Evolutionary conservation across 495 filamentous ascomycete species (phyloP), one percentile per base, ranked within the genome.

Genomic region (Cryomyces minteri): DNA sequence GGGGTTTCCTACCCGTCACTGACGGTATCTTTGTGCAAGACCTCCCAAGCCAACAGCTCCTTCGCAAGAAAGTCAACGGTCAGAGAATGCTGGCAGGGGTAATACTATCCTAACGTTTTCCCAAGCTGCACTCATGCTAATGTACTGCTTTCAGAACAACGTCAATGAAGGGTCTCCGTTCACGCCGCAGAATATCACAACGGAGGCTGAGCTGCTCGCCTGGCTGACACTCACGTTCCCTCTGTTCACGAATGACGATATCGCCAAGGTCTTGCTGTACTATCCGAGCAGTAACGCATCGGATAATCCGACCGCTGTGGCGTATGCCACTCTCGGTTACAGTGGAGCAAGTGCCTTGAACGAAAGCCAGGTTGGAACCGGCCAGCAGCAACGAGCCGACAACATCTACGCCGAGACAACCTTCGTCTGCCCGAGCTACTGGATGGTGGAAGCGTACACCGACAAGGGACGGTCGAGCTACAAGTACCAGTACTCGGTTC

Each of bases 401-500:
- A 74, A 76, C 54, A 62, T 80, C 44, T 73, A 70, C 43, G 71
- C 70, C 45, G 78, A 82, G 55, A 70, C 67, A 9, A 72, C 66
- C 5, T 79, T 81, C 44, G 61, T 65, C 50, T 82, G 76, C 49
- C 73, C 76, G 0, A 64, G 72, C 0, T 72, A 77, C 54, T 82
- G 74, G 76, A 62, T 80, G 33, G 74, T 72, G 5, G 66, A 71
- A 31, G 75, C 73, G 11, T 80, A 73, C 53, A 51, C 60, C n/a
- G 31, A 44, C 42, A 49, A 54, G 8, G 46, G 48, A 54, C 49
- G 58, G 32, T 41, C 39, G 18, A 42, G 32, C 18, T 80, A 65
- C 61, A 69, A 72, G 34, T 80, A 79, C 50, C 70, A 80, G 57
- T 80, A 73, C 55, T 74, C 67, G n/a, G 68, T 76, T 1, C 69